Conservation (phyloP, 306 rosid genomes). For the Sechiopsis laciniata region DNA sequence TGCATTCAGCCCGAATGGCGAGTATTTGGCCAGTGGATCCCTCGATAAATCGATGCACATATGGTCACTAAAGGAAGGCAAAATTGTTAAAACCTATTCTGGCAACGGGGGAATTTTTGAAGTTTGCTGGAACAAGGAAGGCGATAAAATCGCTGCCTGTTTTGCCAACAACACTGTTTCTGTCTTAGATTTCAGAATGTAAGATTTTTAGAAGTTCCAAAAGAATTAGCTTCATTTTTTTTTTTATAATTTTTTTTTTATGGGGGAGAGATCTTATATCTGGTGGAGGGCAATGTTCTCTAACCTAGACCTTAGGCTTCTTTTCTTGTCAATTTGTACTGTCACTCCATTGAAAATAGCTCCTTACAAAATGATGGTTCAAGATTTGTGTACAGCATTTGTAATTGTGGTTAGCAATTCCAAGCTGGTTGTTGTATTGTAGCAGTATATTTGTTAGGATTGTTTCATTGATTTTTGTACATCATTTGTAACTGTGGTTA, state of each 20-base stretch:
- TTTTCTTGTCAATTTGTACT: neutral
- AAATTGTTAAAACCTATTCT: slow-evolving; percentile 67
- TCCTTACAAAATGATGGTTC: neutral
- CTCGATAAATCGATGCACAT: slow-evolving; percentile 72
- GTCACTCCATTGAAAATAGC: neutral
- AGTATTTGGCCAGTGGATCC: slow-evolving; percentile 89
- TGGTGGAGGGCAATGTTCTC: neutral
- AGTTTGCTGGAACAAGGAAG: slow-evolving; percentile 90
- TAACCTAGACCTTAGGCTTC: slow-evolving; percentile 5
- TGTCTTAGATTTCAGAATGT: slow-evolving; percentile 53
- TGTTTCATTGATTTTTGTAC: neutral
- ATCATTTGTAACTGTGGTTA: too few species aligned
- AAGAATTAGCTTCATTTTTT: slow-evolving; percentile 4
- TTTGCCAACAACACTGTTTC: slow-evolving; percentile 86
- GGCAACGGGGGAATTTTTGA: slow-evolving; percentile 97
- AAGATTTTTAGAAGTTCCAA: neutral
- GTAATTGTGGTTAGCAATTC: slow-evolving; percentile 2
- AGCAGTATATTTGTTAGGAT: neutral
- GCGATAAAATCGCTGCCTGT: slow-evolving; percentile 87
- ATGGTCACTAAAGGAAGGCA: slow-evolving; percentile 89
- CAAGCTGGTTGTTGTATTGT: neutral
- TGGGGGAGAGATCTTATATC: neutral
- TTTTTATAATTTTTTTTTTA: neutral
- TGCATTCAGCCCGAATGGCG: slow-evolving; percentile 91
- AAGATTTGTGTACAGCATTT: slow-evolving; percentile 14